Evolutionary conservation across 164 flowering plant species (phyloP), one percentile per base, ranked within the genome.

Genomic region (Pachysandra terminalis): DNA sequence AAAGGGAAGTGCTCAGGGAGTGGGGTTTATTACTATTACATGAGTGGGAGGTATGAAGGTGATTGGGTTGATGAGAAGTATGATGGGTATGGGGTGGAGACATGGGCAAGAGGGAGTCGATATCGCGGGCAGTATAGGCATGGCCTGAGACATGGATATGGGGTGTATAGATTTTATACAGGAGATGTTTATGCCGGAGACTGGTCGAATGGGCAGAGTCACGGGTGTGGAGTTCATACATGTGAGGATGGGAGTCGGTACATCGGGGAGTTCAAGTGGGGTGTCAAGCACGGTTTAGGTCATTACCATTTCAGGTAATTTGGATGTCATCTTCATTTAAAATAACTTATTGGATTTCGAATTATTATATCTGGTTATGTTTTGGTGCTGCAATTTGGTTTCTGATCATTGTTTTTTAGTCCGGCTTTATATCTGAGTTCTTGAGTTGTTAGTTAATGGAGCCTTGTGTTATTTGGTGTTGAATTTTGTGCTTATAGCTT

Each of bases 61-160:
- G 82, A 79, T 68, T 79, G 82, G 82, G 56, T 79, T 45, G 82
- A 79, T 65, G 82, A 79, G 56, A 79, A 71, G 59, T 79, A 76
- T 71, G 80, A 76, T 68, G 82, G 82, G 19, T 68, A 73, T 71
- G 82, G 82, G 48, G 79, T 79, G 7, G 82, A 79, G 35, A 76
- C 75, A 14, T 79, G 82, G 82, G 80, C 77, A 10, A 65, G 82
- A 59, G 82, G 80, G 19, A 76, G 80, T 49, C 68, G 80, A 32
- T 79, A 76, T 65, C 54, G 79, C 19, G 80, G 82, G 28, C 80
- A 79, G 28, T 79, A 76, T 49, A 63, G 78, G 71, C 80, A 71
- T 24, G 82, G 80, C 1, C 71, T 79, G 55, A 76, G 80, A 59
- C 75, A 79, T 68, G 82, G 82, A 13, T 76, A 59, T 66, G 80